A percentile compares a stretch with the other conserved stretches of the same genome.
Evolutionary conservation across 345 rosid species (phyloP).

Genomic region (Acer campestre): DNA sequence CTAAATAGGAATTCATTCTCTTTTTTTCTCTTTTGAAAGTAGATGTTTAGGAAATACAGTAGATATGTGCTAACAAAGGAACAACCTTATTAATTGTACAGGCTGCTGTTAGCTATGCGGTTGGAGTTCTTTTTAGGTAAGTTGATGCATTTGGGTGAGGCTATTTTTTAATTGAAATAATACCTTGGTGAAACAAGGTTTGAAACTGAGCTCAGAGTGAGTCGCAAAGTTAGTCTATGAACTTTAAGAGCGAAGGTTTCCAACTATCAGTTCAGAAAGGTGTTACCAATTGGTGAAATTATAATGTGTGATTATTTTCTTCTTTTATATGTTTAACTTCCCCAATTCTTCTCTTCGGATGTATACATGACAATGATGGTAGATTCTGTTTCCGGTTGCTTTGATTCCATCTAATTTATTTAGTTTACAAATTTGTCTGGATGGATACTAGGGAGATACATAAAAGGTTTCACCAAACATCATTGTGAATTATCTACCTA

Average conservation of each 20-base stretch:
- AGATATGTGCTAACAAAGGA: slow-evolving; percentile 13
- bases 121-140: slow-evolving; percentile 87
- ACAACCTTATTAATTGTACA: slow-evolving; percentile 34
- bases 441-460: neutral
- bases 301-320: neutral
- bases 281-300: neutral
- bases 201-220: neutral
- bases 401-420: neutral
- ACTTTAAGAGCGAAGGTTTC: neutral
- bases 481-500: neutral
- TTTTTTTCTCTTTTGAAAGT: neutral
- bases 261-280: neutral
- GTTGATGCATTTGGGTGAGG: slow-evolving; percentile 19
- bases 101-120: slow-evolving; percentile 86
- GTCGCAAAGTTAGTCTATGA: neutral
- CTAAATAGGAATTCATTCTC: neutral
- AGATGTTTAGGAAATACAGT: neutral
- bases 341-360: neutral
- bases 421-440: neutral
- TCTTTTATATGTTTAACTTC: neutral
- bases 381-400: neutral
- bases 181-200: slow-evolving; percentile 1
- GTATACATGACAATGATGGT: neutral
- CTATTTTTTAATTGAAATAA: slow-evolving; percentile 1
- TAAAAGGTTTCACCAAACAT: neutral